Base-by-base conservation (phyloP, 805 yeast genomes). In the Ogataea naganishii region DNA sequence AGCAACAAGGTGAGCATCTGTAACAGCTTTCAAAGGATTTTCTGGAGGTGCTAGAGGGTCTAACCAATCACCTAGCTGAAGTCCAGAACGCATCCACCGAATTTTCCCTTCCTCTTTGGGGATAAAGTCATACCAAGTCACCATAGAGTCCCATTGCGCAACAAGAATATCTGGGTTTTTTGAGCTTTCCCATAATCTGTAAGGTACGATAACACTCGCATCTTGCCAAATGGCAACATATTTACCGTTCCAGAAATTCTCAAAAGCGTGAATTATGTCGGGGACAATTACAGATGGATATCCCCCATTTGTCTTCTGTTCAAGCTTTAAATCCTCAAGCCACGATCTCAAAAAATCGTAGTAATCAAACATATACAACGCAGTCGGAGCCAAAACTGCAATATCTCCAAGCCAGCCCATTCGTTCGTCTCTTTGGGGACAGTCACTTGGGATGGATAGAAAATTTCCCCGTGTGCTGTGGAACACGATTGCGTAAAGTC, bases 11-110 rank as follows among this genome's bases (percentile, higher is more conserved):
- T 28, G 24, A 5, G 45, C 38, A 21, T 46, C 44, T 4, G 51
- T 46, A 34, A 37, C 35, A 3, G 45, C 47, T 14, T 27, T 26
- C 6, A 36, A 36, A 8, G 51, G 49, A 22, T 42, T 35, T 16
- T 42, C 46, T 4, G 51, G 49, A 9, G 51, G 51, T 14, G 51
- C 51, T 18, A 36, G 30, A 4, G 51, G 51, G 29, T 46, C 51
- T 17, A 44, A 31, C 49, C 49, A 44, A 20, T 44, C 46, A 14
- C 57, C 67, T 29, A 64, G 26, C 26, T 44, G 49, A 12, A 34
- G 25, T 3, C 21, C 56, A n/a, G 29, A 23, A 13, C 35, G 23
- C 14, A 19, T 30, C 40, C 40, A 37, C 13, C 40, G 20, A 10
- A 38, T 20, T 20, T 40, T 38, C 5, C 40, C 44, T 9, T 28